phyloP scores from a whole-genome alignment of 2,329 filamentous ascomycete genomes.

The Chaetomiaceae sp. region DNA sequence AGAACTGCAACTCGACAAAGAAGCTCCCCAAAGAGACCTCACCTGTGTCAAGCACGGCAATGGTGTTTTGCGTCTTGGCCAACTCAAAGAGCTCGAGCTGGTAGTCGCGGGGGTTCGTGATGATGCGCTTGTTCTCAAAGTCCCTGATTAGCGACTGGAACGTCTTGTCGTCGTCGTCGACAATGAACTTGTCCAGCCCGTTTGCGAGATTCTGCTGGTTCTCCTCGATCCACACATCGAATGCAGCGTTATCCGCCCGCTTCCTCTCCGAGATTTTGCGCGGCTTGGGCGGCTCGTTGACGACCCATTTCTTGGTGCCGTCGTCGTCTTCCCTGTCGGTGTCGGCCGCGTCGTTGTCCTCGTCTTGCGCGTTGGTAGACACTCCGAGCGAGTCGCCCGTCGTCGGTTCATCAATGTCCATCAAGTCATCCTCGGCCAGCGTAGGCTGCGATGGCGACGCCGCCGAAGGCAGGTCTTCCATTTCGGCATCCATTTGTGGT shows the following conservation, averaged over 20 bases:
- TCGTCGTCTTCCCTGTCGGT: slow-evolving; percentile 25
- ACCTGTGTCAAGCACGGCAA: slow-evolving; percentile 92
- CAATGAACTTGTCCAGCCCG: slow-evolving; percentile 25
- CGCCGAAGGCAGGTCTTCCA: not conserved
- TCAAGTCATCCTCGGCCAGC: not conserved
- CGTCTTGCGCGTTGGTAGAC: not conserved
- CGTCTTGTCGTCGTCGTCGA: slow-evolving; percentile 31
- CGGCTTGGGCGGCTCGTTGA: slow-evolving; percentile 31
- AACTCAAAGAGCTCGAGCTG: slow-evolving; percentile 87
- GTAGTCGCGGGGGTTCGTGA: slow-evolving; percentile 79
- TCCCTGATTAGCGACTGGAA: slow-evolving; percentile 33
- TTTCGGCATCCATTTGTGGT: not conserved
- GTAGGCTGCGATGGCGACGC: not conserved
- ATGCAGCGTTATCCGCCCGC: slow-evolving; percentile 46
- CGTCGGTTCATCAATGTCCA: slow-evolving; percentile 4
- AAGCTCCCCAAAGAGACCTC: not conserved
- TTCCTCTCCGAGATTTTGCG: slow-evolving; percentile 44
- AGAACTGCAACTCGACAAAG: not conserved
- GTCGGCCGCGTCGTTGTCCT: not conserved
- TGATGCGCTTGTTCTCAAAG: slow-evolving; percentile 50
- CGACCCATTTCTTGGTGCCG: slow-evolving; percentile 24
- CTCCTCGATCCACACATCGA: slow-evolving; percentile 41
- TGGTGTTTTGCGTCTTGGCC: slow-evolving; percentile 79
- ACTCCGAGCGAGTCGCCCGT: not conserved
- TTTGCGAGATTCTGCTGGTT: slow-evolving; percentile 37